A percentile compares a stretch with the other conserved stretches of the same genome.
Evolutionary conservation across 1,139 yeast genomes (phyloP).

Genomic region (Wickerhamomyces sp.): DNA sequence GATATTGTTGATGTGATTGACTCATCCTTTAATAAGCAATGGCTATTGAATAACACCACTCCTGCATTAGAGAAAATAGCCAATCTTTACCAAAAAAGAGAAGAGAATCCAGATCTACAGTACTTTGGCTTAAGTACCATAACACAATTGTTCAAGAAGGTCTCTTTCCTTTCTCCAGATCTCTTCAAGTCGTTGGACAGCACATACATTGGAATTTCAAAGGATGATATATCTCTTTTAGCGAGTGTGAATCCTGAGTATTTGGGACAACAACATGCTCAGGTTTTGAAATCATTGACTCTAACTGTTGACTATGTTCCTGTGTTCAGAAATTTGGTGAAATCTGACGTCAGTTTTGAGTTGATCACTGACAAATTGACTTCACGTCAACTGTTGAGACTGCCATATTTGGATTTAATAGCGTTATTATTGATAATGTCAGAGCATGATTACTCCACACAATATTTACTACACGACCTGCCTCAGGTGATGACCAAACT

Average conservation of each 20-base stretch:
- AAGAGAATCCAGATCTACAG: slow-evolving; percentile 23
- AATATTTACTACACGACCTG: slow-evolving; percentile 22
- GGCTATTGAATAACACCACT: slow-evolving; percentile 11
- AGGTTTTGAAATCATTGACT: slow-evolving; percentile 16
- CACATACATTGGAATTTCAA: slow-evolving; percentile 20
- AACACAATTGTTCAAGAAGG: slow-evolving; percentile 24
- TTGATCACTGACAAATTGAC: slow-evolving; percentile 21
- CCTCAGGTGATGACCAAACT: slow-evolving; percentile 32
- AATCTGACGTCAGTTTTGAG: slow-evolving; percentile 20
- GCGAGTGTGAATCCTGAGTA: slow-evolving; percentile 30
- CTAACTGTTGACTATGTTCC: slow-evolving; percentile 24
- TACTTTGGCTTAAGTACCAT: slow-evolving; percentile 25
- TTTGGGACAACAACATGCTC: slow-evolving; percentile 20
- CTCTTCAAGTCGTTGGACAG: slow-evolving; percentile 23
- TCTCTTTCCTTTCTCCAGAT: slow-evolving; percentile 24
- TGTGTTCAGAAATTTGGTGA: slow-evolving; percentile 25
- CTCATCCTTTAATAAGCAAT: slow-evolving; percentile 6
- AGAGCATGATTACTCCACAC: slow-evolving; percentile 21
- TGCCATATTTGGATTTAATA: slow-evolving; percentile 33
- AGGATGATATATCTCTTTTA: slow-evolving; percentile 22
- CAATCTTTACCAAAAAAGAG: slow-evolving; percentile 21
- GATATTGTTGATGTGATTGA: slow-evolving; percentile 18
- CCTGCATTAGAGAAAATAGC: slow-evolving; percentile 11
- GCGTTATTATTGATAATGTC: slow-evolving; percentile 27
- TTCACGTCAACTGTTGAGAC: slow-evolving; percentile 20